Conservation (phyloP, 257 asterid species). For the Orobanche coerulescens region DNA sequence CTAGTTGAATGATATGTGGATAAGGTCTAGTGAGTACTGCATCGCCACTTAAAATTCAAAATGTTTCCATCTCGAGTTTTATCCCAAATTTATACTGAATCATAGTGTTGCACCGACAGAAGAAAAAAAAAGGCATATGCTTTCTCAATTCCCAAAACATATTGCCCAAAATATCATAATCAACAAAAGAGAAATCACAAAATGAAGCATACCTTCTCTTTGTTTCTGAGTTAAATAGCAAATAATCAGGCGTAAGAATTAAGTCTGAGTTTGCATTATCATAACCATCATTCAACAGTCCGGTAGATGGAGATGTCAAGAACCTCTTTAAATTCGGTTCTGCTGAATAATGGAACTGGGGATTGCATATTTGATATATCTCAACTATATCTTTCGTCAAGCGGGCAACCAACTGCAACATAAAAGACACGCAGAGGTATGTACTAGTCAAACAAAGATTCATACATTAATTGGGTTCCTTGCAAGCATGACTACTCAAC, state of each 20-base stretch:
- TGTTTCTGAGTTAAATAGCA: conserved; percentile 58
- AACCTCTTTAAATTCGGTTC: conserved; percentile 85
- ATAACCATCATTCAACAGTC: conserved; percentile 77
- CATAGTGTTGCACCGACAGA: conserved; percentile 17
- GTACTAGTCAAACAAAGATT: conserved; percentile 21
- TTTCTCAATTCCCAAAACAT: conserved; percentile 21
- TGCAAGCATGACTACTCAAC: not conserved
- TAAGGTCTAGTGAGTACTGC: conserved; percentile 5
- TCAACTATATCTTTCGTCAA: conserved; percentile 89
- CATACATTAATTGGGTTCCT: conserved; percentile 8
- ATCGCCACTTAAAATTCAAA: conserved; percentile 13
- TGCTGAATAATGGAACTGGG: conserved; percentile 69
- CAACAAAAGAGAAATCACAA: conserved; percentile 13
- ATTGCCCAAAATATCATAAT: not conserved
- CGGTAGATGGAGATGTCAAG: conserved; percentile 87
- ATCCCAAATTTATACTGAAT: conserved; percentile 16
- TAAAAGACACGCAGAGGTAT: conserved; percentile 4
- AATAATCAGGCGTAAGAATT: conserved; percentile 66
- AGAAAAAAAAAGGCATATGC: conserved; percentile 1
- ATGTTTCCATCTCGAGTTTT: conserved; percentile 12
- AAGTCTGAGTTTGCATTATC: conserved; percentile 93
- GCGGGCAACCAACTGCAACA: conserved; percentile 79
- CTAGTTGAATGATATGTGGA: conserved; percentile 4
- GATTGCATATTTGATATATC: conserved; percentile 79
- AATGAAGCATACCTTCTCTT: conserved; percentile 58